These are phyloP conservation scores for Aspergillus conjunctus DNA, from an alignment of 495 filamentous ascomycete genomes.

Conservation along the genomic window DNA sequence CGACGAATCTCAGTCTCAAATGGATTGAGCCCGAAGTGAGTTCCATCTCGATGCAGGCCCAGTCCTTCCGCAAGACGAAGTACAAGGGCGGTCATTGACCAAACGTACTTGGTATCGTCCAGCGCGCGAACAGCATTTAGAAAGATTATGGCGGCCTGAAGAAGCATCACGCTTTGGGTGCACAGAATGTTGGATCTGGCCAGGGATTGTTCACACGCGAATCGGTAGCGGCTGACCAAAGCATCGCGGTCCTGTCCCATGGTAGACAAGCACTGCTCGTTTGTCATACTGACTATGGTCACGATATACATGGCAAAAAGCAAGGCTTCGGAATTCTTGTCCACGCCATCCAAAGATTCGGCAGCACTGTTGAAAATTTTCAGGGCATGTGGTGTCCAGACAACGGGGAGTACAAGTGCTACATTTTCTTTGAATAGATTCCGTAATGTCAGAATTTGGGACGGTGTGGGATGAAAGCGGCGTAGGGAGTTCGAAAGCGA, in stretches of 20 bases:
- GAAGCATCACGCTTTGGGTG: slow-evolving; percentile 70
- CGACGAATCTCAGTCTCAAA: slow-evolving; percentile 86
- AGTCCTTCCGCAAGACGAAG: slow-evolving; percentile 80
- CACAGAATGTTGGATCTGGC: slow-evolving; percentile 73
- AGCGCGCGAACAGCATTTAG: slow-evolving; percentile 63
- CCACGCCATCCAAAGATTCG: slow-evolving; percentile 56
- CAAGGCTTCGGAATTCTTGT: slow-evolving; percentile 66
- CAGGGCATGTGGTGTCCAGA: slow-evolving; percentile 63
- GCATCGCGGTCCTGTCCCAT: slow-evolving; percentile 42
- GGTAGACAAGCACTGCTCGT: slow-evolving; percentile 39
- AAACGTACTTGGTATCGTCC: slow-evolving; percentile 67
- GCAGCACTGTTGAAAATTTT: slow-evolving; percentile 48
- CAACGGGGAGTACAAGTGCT: slow-evolving; percentile 67
- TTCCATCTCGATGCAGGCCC: slow-evolving; percentile 79
- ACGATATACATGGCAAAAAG: slow-evolving; percentile 81
- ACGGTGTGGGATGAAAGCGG: slow-evolving; percentile 55
- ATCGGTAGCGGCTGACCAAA: slow-evolving; percentile 68
- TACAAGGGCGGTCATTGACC: slow-evolving; percentile 68
- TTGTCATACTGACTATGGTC: slow-evolving; percentile 66
- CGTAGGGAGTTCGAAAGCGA: slow-evolving; percentile 54
- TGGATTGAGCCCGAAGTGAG: slow-evolving; percentile 68
- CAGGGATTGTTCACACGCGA: slow-evolving; percentile 77
- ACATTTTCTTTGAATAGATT: slow-evolving; percentile 70
- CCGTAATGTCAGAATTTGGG: slow-evolving; percentile 69
- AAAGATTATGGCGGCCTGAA: slow-evolving; percentile 80